Percentiles rank a stretch among this genome's conserved stretches.
These are phyloP conservation scores for Aegilops bicornis DNA, from an alignment of 176 grass and related monocot species.

Conservation along the genomic window DNA sequence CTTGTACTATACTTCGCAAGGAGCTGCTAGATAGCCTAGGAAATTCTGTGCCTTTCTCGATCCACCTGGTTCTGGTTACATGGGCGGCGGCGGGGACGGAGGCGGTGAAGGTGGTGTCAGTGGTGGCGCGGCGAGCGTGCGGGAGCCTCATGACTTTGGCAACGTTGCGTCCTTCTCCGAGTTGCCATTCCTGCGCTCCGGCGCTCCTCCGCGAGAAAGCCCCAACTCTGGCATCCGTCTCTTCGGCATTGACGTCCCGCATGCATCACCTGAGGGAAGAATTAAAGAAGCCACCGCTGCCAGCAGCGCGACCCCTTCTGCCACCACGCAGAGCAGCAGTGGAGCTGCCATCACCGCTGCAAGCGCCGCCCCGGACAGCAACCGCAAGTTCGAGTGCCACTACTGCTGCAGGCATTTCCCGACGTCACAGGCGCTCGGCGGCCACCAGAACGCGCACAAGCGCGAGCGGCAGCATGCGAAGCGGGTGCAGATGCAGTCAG, in stretches of 20 bases:
- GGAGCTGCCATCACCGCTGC: conserved; percentile 11
- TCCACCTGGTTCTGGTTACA: conserved; percentile 18
- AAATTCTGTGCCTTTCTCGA: conserved; percentile 23
- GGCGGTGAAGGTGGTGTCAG: background rate
- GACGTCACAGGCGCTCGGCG: conserved; percentile 92
- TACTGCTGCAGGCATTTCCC: conserved; percentile 97
- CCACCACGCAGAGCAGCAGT: conserved; percentile 24
- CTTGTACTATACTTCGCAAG: background rate
- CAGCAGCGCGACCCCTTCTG: background rate
- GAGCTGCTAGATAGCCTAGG: background rate
- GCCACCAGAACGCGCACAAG: conserved; percentile 99
- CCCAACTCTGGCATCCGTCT: conserved; percentile 64
- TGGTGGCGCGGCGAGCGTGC: conserved; percentile 35
- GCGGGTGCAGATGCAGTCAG: conserved; percentile 82
- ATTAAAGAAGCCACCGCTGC: conserved; percentile 9
- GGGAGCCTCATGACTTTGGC: conserved; percentile 62
- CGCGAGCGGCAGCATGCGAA: conserved; percentile 96
- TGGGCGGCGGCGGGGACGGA: conserved; percentile 18
- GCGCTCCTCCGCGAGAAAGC: conserved; percentile 39
- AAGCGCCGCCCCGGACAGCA: conserved; percentile 29
- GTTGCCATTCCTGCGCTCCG: conserved; percentile 66
- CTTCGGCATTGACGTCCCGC: conserved; percentile 87
- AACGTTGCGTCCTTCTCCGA: conserved; percentile 83
- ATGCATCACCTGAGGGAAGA: conserved; percentile 29
- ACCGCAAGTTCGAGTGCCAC: conserved; percentile 98